phyloP scores from a whole-genome alignment of 1,284 basidiomycete species.

The Marasmius tenuissimus region DNA sequence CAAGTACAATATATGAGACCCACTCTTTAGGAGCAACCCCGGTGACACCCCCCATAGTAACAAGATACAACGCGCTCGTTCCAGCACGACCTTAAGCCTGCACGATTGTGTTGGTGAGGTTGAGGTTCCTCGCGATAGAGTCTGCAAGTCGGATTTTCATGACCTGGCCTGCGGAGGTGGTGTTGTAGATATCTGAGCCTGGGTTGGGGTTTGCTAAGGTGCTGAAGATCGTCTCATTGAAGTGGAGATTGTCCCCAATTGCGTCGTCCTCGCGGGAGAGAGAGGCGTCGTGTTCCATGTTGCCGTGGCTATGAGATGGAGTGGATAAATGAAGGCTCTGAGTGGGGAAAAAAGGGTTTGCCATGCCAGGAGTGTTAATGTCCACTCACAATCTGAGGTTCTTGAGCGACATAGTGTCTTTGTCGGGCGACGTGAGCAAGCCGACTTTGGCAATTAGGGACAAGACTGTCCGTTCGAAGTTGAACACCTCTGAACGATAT shows the following conservation, averaged over 20 bases:
- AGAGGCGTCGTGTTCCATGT: conserved; percentile 22
- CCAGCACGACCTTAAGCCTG: background rate
- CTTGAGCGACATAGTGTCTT: conserved; percentile 10
- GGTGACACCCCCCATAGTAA: background rate
- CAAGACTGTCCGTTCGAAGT: conserved; percentile 3
- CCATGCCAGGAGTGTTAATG: background rate
- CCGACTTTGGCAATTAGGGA: conserved; percentile 14
- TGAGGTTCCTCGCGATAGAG: background rate
- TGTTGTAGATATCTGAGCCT: background rate
- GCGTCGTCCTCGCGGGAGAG: conserved; percentile 18
- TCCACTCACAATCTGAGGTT: conserved; percentile 13
- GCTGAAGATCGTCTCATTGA: conserved; percentile 12
- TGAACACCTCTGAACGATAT: background rate
- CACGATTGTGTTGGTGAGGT: background rate
- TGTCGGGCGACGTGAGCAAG: conserved; percentile 12
- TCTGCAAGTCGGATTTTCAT: conserved; percentile 1
- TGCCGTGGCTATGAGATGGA: conserved; percentile 18
- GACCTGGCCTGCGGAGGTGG: conserved; percentile 6
- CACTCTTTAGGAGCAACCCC: conserved; percentile 5
- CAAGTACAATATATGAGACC: background rate
- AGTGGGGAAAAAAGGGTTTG: background rate
- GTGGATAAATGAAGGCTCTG: no score
- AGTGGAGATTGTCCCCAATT: conserved; percentile 18
- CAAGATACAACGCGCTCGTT: conserved; percentile 1
- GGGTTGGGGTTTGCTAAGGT: background rate